These are phyloP conservation scores for Blastobotrys ciferrii DNA, from an alignment of 1,139 yeast species.

Conservation along the genomic window DNA sequence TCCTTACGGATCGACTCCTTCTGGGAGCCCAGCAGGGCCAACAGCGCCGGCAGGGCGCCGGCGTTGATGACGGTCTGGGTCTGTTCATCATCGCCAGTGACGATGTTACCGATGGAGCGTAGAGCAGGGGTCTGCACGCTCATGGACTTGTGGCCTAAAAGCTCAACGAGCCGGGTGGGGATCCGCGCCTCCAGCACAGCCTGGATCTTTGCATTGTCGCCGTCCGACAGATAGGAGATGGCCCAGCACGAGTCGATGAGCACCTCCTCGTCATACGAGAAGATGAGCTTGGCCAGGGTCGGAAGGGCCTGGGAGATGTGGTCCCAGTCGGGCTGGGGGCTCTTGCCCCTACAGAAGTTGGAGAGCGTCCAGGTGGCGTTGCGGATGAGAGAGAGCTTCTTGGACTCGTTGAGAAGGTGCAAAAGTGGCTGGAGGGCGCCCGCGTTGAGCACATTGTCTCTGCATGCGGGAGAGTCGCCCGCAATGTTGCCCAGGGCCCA, in stretches of 20 bases:
- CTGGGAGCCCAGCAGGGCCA: constrained; percentile 74
- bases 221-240: constrained; percentile 89
- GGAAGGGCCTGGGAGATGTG: constrained; percentile 85
- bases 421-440: constrained; percentile 90
- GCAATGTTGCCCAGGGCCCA: constrained; percentile 99
- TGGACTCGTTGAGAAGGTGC: constrained; percentile 71
- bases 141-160: constrained; percentile 77
- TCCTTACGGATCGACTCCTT: constrained; percentile 94
- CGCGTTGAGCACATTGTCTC: constrained; percentile 82
- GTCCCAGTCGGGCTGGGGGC: constrained; percentile 95
- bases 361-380: constrained; percentile 98
- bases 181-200: constrained; percentile 96
- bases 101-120: constrained; percentile 96
- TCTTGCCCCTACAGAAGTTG: constrained; percentile 93
- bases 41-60: constrained; percentile 84
- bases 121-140: constrained; percentile 95
- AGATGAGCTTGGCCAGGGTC: constrained; percentile 85
- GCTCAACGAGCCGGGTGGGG: constrained; percentile 89
- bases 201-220: constrained; percentile 88
- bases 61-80: constrained; percentile 93
- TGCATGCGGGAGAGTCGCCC: constrained; percentile 86
- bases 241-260: constrained; percentile 99
- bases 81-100: constrained; percentile 93
- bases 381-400: constrained; percentile 76
- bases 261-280: constrained; percentile 88